These are phyloP conservation scores for Telfairia occidentalis DNA, from an alignment of 331 rosid genomes.

Conservation along the genomic window DNA sequence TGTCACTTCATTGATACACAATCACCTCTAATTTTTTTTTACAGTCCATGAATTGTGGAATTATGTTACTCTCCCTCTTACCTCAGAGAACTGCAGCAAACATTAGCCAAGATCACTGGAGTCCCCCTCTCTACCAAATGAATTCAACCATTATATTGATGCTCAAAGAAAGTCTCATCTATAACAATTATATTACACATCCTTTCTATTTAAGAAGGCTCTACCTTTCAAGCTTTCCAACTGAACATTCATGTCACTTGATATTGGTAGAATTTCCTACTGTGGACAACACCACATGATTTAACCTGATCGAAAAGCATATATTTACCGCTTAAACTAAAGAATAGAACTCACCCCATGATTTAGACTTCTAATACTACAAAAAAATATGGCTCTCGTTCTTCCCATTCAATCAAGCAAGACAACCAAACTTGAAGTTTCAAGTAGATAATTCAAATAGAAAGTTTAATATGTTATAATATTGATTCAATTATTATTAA, in stretches of 20 bases:
- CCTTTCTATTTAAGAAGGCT: constrained; percentile 55
- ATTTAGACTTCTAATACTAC: no score
- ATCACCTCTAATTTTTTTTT: constrained; percentile 75
- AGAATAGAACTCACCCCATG: neutral
- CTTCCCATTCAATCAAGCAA: no score
- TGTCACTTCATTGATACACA: neutral
- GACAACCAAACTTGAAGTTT: no score
- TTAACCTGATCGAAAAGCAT: constrained; percentile 29
- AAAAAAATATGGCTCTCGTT: no score
- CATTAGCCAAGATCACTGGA: constrained; percentile 24
- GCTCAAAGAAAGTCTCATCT: neutral
- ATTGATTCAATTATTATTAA: no score
- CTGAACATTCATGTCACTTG: constrained; percentile 64
- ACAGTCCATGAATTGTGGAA: constrained; percentile 55
- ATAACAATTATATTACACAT: constrained; percentile 22
- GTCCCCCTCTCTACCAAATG: neutral
- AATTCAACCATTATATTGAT: neutral
- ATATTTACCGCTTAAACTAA: neutral
- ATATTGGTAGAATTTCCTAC: constrained; percentile 57
- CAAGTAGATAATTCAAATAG: no score
- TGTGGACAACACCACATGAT: constrained; percentile 25
- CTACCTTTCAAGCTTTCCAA: constrained; percentile 41
- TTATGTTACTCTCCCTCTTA: constrained; percentile 72
- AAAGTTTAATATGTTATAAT: no score
- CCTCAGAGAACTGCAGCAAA: constrained; percentile 53